Evolutionary conservation across 2,329 filamentous ascomycete genomes (phyloP).

Genomic region (Septoria petroselini): DNA sequence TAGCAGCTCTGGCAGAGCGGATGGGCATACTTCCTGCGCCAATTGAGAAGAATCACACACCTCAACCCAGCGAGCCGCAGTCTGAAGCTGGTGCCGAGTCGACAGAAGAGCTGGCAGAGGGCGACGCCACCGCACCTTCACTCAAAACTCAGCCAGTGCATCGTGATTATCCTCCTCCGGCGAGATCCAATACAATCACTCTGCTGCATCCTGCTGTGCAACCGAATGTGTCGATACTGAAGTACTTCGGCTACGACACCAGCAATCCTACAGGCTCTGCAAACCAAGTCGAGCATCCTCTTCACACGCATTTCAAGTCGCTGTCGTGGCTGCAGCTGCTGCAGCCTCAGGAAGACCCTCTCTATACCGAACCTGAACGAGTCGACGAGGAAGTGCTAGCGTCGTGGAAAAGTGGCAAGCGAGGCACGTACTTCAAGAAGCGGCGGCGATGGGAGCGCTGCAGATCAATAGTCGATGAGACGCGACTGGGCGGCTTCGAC

Average conservation of each 20-base stretch:
- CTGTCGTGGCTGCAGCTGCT: conserved; percentile 91
- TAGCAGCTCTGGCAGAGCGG: conserved; percentile 80
- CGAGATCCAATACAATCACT: conserved; percentile 71
- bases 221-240: conserved; percentile 80
- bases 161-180: conserved; percentile 57
- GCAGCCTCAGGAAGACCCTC: conserved; percentile 68
- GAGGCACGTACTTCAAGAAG: conserved; percentile 86
- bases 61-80: conserved; percentile 6
- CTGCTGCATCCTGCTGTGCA: conserved; percentile 78
- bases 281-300: conserved; percentile 59
- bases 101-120: conserved; percentile 5
- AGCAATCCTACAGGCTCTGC: conserved; percentile 55
- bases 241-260: conserved; percentile 85
- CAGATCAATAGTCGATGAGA: conserved; percentile 68
- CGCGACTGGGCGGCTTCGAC: conserved; percentile 73
- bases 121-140: background rate
- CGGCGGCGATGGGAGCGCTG: conserved; percentile 74
- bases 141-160: conserved; percentile 40
- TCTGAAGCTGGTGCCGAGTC: background rate
- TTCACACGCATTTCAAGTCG: conserved; percentile 75
- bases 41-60: conserved; percentile 31
- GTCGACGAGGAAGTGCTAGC: conserved; percentile 61
- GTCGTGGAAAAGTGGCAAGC: conserved; percentile 74
- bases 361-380: conserved; percentile 66
- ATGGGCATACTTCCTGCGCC: conserved; percentile 68